phyloP scores from a whole-genome alignment of 2,329 filamentous ascomycete genomes.

The Fusarium paranaense region DNA sequence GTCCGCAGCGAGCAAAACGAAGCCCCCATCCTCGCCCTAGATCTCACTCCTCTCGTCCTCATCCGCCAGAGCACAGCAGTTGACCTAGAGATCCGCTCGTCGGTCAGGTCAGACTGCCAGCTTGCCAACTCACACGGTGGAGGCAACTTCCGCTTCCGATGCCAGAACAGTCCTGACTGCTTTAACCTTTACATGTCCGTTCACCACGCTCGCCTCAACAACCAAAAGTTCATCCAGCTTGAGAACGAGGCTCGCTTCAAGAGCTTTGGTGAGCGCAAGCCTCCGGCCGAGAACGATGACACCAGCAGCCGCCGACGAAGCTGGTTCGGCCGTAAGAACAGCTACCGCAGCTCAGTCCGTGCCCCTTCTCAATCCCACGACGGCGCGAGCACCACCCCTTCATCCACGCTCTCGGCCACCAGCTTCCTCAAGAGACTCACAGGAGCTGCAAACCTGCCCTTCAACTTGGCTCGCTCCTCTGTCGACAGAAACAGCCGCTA shows the following conservation, averaged over 20 bases:
- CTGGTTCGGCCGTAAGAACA: constrained; percentile 74
- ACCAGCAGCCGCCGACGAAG: constrained; percentile 61
- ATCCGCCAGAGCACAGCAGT: constrained; percentile 91
- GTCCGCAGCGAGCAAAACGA: constrained; percentile 51
- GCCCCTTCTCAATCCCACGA: constrained; percentile 77
- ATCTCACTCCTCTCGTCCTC: constrained; percentile 91
- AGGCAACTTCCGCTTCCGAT: constrained; percentile 90
- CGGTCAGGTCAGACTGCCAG: constrained; percentile 77
- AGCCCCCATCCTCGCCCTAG: constrained; percentile 74
- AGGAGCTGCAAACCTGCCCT: constrained; percentile 74
- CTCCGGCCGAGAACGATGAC: constrained; percentile 61
- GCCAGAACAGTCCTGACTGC: constrained; percentile 80
- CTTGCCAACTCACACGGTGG: constrained; percentile 72
- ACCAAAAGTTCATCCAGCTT: constrained; percentile 83
- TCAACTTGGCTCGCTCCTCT: constrained; percentile 86
- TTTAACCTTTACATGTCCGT: constrained; percentile 86
- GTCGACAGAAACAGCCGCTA: constrained; percentile 67
- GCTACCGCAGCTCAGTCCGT: constrained; percentile 71
- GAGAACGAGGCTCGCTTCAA: constrained; percentile 76
- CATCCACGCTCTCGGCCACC: constrained; percentile 74
- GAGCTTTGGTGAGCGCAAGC: constrained; percentile 73
- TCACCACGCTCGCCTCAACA: constrained; percentile 90
- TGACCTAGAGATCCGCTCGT: constrained; percentile 93
- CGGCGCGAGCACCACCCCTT: constrained; percentile 74
- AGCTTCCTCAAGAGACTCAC: constrained; percentile 86